Evolutionary conservation across 768 basidiomycete genomes (phyloP), one percentile per base, ranked within the genome.

Genomic region (Chalciporus piperatus): DNA sequence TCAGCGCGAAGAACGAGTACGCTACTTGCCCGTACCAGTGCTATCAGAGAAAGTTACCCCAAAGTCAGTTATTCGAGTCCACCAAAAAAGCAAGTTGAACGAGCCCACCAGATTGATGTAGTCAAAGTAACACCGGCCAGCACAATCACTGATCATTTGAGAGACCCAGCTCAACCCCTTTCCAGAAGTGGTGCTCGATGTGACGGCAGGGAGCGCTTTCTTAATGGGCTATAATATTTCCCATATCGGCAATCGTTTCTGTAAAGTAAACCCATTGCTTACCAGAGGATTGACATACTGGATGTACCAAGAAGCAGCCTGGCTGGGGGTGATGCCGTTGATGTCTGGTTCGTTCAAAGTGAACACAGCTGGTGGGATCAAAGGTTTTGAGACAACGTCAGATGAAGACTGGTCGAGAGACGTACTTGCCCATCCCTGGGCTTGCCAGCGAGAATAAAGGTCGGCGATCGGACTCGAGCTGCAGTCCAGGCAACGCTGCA

Each of bases 401-500:
- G 6, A 20, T 13, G 5, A 30, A 1, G 13, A 22, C 12, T 14
- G 22, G 23, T 12, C 3, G 41, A 22, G 23, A 40, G 6, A 59
- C 69, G 5, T 54, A 70, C 69, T 72, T 27, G 59, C 56, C 69
- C 69, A 70, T 6, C 54, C 54, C 43, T 70, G 67, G 11, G 58
- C 20, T 45, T 69, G 16, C 62, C 66, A 70, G 53, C 70, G 73
- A 30, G 63, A 50, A 14, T 57, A 50, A 20, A 73, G 67, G 22
- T 65, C 50, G 5, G 55, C 58, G 10, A 73, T 61, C 3, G 72
- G 72, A 25, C 72, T 73, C 7, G 72, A 73, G 48, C 19, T 48
- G n/a, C 72, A 73, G 40, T 74, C 70, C 6, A 60, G 44, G 48
- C 70, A 73, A 9, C 67, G 70, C 47, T 73, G 73, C 72, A 65